Conservation (phyloP, 345 rosid genomes). For the Turritis glabra region DNA sequence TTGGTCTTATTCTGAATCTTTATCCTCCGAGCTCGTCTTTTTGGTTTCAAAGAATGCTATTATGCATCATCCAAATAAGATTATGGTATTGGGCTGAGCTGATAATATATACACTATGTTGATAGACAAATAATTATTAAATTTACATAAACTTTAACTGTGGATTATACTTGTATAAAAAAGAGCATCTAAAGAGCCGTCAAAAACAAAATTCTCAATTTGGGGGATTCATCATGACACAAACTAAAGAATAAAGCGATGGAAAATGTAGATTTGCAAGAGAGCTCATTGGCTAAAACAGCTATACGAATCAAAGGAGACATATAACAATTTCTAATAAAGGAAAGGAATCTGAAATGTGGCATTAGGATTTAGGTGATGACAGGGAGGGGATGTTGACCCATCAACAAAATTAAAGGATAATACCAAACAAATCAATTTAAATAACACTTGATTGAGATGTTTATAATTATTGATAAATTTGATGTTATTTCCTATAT, state of each 20-base stretch:
- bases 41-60: too few species aligned
- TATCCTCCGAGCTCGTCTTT: too few species aligned
- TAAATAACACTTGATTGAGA: conserved; percentile 35
- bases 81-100: background rate
- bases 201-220: background rate
- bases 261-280: conserved; percentile 24
- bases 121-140: too few species aligned
- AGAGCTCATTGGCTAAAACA: conserved; percentile 31
- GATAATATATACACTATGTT: too few species aligned
- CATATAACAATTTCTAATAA: conserved; percentile 36
- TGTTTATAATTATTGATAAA: conserved; percentile 19
- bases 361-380: conserved; percentile 91
- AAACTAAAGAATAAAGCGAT: conserved; percentile 8
- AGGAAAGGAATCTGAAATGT: conserved; percentile 73
- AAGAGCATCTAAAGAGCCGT: background rate
- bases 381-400: conserved; percentile 94
- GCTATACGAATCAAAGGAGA: conserved; percentile 23
- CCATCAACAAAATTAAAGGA: conserved; percentile 77
- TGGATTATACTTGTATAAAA: too few species aligned
- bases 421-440: conserved; percentile 83
- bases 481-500: background rate
- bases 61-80: background rate
- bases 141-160: too few species aligned
- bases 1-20: too few species aligned
- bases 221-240: conserved; percentile 21